Conservation (phyloP, 2,329 filamentous ascomycete genomes). For the Zymoseptoria ardabiliae region DNA sequence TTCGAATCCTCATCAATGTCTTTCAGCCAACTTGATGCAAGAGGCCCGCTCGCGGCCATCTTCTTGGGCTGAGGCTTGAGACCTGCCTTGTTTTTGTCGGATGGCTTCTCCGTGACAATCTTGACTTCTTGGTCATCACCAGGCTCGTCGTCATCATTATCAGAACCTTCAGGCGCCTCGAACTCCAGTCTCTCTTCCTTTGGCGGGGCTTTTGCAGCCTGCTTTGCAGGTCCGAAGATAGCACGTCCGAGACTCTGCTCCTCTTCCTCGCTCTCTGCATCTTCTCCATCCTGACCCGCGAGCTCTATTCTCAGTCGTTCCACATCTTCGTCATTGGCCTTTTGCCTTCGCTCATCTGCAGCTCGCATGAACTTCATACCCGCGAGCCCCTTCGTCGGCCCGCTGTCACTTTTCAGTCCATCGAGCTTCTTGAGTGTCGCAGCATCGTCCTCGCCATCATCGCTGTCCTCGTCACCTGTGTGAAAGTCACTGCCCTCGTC, state of each 20-base stretch:
- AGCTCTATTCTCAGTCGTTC: conserved; percentile 58
- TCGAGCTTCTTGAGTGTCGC: conserved; percentile 32
- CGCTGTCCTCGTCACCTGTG: conserved; percentile 49
- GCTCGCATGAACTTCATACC: conserved; percentile 93
- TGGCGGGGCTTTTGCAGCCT: conserved; percentile 31
- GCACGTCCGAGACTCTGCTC: conserved; percentile 60
- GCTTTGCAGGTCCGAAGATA: conserved; percentile 53
- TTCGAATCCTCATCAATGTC: conserved; percentile 3
- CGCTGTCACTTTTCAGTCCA: conserved; percentile 33
- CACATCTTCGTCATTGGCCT: conserved; percentile 67
- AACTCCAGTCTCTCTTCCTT: conserved; percentile 46
- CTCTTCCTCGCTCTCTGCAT: conserved; percentile 45
- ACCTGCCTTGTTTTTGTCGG: conserved; percentile 5
- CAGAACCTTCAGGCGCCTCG: conserved; percentile 52
- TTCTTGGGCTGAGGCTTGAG: conserved; percentile 12
- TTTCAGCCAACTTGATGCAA: conserved; percentile 16
- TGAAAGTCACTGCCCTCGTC: conserved; percentile 45
- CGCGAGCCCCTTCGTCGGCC: conserved; percentile 55
- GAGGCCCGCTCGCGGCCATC: conserved; percentile 16
- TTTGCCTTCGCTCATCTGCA: conserved; percentile 69
- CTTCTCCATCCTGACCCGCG: conserved; percentile 53
- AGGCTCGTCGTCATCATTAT: conserved; percentile 29
- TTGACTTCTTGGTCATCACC: conserved; percentile 26
- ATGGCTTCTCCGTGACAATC: conserved; percentile 29
- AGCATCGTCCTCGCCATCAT: conserved; percentile 53